Evolutionary conservation across 2,329 filamentous ascomycete species (phyloP).

Genomic region (Graphilbum ipis-grandicollis): DNA sequence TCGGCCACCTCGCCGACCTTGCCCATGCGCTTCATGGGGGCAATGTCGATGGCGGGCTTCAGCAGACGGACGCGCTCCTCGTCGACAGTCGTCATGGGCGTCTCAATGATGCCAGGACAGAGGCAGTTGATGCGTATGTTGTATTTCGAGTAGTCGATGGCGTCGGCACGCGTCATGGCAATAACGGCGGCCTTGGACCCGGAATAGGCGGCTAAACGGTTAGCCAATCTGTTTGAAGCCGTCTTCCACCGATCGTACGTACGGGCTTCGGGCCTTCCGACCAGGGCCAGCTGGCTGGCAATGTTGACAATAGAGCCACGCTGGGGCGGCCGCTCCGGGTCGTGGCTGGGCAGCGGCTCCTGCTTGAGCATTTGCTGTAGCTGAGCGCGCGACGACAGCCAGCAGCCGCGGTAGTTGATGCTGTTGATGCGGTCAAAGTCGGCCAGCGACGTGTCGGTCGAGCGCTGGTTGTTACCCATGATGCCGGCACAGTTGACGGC

Average conservation of each 20-base stretch:
- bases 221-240: too few relatives aligned
- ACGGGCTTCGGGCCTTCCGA: slow-evolving; percentile 26
- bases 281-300: slow-evolving; percentile 33
- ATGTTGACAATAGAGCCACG: slow-evolving; percentile 33
- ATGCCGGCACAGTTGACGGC: slow-evolving; percentile 36
- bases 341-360: slow-evolving; percentile 21
- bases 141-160: slow-evolving; percentile 52
- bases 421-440: slow-evolving; percentile 34
- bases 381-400: slow-evolving; percentile 26
- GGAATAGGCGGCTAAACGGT: neutral
- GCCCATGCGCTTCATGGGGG: slow-evolving; percentile 1
- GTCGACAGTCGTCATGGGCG: slow-evolving; percentile 3
- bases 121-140: slow-evolving; percentile 29
- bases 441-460: slow-evolving; percentile 25
- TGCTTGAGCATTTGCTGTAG: slow-evolving; percentile 28
- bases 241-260: too few relatives aligned
- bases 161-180: slow-evolving; percentile 37
- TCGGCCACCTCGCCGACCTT: slow-evolving; percentile 1
- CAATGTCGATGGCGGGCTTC: neutral
- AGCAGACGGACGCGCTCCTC: neutral
- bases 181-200: slow-evolving; percentile 34
- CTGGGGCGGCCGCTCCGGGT: slow-evolving; percentile 13
- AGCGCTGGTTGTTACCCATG: slow-evolving; percentile 22
- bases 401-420: slow-evolving; percentile 36
- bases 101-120: slow-evolving; percentile 12